phyloP scores from a whole-genome alignment of 345 rosid genomes.

The Sonneratia caseolaris region DNA sequence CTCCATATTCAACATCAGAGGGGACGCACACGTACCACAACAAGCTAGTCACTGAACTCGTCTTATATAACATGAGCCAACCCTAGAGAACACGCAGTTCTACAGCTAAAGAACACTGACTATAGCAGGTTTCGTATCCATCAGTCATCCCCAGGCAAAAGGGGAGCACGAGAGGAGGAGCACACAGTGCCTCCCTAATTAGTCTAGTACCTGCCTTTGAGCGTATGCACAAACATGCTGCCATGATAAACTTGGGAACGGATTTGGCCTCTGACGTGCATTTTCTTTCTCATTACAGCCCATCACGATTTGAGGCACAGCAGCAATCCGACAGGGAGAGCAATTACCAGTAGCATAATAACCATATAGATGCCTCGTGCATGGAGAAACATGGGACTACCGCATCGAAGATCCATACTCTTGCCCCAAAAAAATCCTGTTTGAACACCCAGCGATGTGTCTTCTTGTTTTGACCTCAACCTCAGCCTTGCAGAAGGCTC shows the following conservation, averaged over 20 bases:
- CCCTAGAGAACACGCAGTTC: background rate
- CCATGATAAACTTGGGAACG: background rate
- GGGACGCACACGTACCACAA: background rate
- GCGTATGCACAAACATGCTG: background rate
- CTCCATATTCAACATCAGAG: background rate
- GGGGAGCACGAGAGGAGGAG: background rate
- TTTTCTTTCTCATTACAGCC: background rate
- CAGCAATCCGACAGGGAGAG: background rate
- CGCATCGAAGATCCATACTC: background rate
- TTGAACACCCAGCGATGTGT: constrained; percentile 4
- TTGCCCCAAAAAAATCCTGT: background rate
- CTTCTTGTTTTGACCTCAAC: constrained; percentile 20
- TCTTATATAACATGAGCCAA: background rate
- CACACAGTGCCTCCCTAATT: background rate
- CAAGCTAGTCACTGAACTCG: background rate
- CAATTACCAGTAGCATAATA: background rate
- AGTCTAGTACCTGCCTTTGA: background rate
- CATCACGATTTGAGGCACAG: background rate
- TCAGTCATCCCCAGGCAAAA: background rate
- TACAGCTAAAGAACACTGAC: background rate
- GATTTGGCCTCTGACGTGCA: background rate
- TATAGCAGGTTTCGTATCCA: background rate
- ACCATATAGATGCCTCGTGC: background rate
- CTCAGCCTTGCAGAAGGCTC: constrained; percentile 19
- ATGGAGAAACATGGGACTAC: background rate